Evolutionary conservation across 495 filamentous ascomycete species (phyloP).

Genomic region (Neurospora sp.): DNA sequence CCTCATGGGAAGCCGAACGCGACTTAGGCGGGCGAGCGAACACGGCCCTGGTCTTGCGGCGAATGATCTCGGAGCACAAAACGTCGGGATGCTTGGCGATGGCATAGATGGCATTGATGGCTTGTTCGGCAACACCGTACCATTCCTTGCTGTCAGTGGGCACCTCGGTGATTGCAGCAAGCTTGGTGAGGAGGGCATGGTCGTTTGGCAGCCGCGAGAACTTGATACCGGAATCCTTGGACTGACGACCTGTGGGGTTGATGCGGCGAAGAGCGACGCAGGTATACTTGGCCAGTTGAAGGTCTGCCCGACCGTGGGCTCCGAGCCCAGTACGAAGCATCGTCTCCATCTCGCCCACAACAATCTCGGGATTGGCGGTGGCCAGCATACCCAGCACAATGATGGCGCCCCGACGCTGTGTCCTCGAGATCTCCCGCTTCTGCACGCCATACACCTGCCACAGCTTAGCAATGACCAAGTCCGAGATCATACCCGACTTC

Average conservation of each 20-base stretch:
- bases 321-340: constrained; percentile 89
- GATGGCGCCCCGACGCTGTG: constrained; percentile 86
- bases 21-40: constrained; percentile 42
- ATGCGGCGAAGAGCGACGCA: constrained; percentile 88
- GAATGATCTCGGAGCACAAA: constrained; percentile 84
- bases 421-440: constrained; percentile 83
- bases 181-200: constrained; percentile 69
- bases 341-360: constrained; percentile 85
- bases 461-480: constrained; percentile 79
- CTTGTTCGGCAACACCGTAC: constrained; percentile 96
- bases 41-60: constrained; percentile 74
- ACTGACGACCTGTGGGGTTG: constrained; percentile 68
- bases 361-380: constrained; percentile 82
- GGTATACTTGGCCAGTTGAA: constrained; percentile 86
- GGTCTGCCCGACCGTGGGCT: constrained; percentile 63
- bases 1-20: constrained; percentile 33
- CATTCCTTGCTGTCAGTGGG: constrained; percentile 87
- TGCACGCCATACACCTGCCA: constrained; percentile 97
- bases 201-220: constrained; percentile 81
- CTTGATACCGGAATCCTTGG: constrained; percentile 55
- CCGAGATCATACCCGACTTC: constrained; percentile 78
- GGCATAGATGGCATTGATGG: constrained; percentile 91
- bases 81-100: constrained; percentile 90
- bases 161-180: constrained; percentile 78
- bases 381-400: constrained; percentile 97